Base-by-base conservation (phyloP, 2,329 filamentous ascomycete genomes). In the Sporothrix protearum region DNA sequence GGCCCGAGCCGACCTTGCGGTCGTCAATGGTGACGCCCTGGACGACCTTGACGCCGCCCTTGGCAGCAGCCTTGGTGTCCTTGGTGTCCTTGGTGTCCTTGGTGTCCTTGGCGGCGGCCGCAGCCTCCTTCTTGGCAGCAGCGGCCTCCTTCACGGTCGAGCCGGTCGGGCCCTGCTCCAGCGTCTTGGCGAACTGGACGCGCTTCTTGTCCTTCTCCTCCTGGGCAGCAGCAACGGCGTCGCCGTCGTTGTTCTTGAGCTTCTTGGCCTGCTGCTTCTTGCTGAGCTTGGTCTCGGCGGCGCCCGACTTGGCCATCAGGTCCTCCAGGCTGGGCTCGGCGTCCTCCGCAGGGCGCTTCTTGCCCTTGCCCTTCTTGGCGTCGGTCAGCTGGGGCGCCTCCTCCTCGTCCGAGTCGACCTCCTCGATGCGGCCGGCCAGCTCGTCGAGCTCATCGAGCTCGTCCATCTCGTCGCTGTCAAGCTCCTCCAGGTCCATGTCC, bases 211-310 rank as follows among this genome's bases (percentile, higher is more conserved):
- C 84, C 86, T 87, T 83, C 76, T 87, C 83, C 76, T 91, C 88
- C 77, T 90, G 87, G 59, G 84, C 83, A 59, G 84, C 83, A 73
- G 84, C 83, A 73, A 91, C 88, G 73, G 96, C 90, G 80, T 97
- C 92, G 76, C 95, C 96, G 81, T 97, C 93, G 87, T 98, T 98
- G 87, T 97, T 97, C 90, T 97, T 97, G 75, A 95, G 87, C 87
- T 97, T 97, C 91, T 99, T 98, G 78, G 92, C 88, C 82, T 98
- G 93, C 86, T 97, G 93, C 86, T 97, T 97, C 88, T 97, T 97
- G 87, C 90, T 94, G 75, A 94, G 87, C 85, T 94, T 94, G 76
- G 86, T 80, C 77, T 94, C 91, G 75, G 88, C 88, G 74, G 87
- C 68, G 76, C 82, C 80, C 73, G 85, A 86, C 83, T 96, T 95